phyloP scores from a whole-genome alignment of 805 yeast genomes.

The Yamadazyma philogaea region DNA sequence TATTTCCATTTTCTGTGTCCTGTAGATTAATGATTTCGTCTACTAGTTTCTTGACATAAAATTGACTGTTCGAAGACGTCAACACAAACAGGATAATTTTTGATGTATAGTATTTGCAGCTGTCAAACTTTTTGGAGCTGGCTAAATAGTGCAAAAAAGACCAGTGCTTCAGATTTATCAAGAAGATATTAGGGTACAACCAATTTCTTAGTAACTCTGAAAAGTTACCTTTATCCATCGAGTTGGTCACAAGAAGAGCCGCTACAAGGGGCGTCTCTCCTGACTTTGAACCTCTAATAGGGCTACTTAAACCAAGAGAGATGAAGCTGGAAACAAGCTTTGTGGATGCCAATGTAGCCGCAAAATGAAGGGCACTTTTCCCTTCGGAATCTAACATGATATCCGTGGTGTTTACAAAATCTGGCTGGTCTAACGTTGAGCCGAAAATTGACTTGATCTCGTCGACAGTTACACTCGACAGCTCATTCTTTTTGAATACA shows the following conservation, averaged over 20 bases:
- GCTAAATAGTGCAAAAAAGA: conserved; percentile 87
- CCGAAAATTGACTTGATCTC: conserved; percentile 27
- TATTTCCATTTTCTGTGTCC: conserved; percentile 36
- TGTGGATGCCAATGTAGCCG: conserved; percentile 38
- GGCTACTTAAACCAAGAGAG: conserved; percentile 33
- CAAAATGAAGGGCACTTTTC: conserved; percentile 43
- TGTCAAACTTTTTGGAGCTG: conserved; percentile 26
- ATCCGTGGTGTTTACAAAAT: conserved; percentile 21
- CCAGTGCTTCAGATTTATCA: conserved; percentile 60
- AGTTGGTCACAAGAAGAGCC: conserved; percentile 79
- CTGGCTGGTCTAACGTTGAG: conserved; percentile 18
- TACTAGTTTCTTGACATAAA: conserved; percentile 18
- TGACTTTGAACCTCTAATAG: conserved; percentile 35
- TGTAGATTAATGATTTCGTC: conserved; percentile 30
- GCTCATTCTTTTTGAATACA: conserved; percentile 32
- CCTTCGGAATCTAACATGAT: conserved; percentile 39
- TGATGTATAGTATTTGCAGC: conserved; percentile 32
- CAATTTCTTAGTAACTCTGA: conserved; percentile 58
- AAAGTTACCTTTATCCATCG: conserved; percentile 77
- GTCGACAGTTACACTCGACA: conserved; percentile 16
- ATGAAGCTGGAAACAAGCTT: conserved; percentile 34
- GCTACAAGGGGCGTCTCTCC: conserved; percentile 52
- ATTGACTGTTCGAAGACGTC: conserved; percentile 17
- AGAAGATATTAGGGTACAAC: conserved; percentile 58
- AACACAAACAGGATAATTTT: conserved; percentile 35